Evolutionary conservation across 192 early-diverging fungal genomes (phyloP).

Genomic region (Mortierella alpina): DNA sequence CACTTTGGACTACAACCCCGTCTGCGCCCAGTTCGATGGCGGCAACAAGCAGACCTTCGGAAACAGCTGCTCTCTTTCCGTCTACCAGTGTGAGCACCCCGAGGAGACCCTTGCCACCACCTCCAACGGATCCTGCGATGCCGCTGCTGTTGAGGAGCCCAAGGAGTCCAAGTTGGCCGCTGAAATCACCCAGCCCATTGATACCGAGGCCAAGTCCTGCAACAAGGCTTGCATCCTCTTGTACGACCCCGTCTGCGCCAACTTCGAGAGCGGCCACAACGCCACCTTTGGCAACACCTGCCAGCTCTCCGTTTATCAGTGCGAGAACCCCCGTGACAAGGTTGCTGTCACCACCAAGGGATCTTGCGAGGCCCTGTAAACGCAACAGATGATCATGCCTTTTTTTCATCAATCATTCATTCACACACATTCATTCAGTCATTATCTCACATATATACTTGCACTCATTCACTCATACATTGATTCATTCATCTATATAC

Average conservation of each 20-base stretch:
- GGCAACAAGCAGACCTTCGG: neutral
- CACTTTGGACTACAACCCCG: neutral
- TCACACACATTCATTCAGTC: no score
- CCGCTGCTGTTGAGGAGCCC: neutral
- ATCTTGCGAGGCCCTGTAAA: neutral
- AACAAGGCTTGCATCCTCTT: neutral
- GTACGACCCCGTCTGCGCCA: neutral
- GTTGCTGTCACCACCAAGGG: neutral
- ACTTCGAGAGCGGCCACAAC: neutral
- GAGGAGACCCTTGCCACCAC: neutral
- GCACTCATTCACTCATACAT: no score
- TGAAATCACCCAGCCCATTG: neutral
- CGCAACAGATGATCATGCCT: no score
- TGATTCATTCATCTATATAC: no score
- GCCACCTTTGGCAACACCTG: constrained; percentile 3
- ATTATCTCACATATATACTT: no score
- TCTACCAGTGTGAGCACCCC: neutral
- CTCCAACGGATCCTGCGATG: neutral
- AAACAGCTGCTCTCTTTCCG: neutral
- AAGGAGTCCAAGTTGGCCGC: neutral
- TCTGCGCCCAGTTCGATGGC: neutral
- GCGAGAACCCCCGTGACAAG: constrained; percentile 2
- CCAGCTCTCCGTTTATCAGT: neutral
- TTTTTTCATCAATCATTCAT: no score
- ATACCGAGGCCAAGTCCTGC: neutral